Evolutionary conservation across 805 yeast species (phyloP), one percentile per base, ranked within the genome.

Genomic region (Nakazawaea ambrosiae): DNA sequence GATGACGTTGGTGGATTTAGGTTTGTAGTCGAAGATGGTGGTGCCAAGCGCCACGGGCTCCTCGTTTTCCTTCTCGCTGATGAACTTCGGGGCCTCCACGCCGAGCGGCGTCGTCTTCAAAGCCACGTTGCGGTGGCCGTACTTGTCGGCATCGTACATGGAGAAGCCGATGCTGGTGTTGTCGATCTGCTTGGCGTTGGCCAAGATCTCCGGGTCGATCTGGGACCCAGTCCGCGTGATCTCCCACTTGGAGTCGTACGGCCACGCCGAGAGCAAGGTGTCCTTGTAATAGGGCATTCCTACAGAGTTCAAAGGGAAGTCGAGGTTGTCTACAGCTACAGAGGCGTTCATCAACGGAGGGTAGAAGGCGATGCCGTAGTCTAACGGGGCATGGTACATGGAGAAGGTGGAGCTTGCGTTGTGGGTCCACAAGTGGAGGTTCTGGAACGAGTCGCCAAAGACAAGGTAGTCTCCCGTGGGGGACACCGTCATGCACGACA

Each of bases 261-360:
- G 82, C 87, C 89, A 90, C 11, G 85, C 80, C 0, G 96, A 87
- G 7, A 89, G 63, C 14, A 92, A 66, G 38, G 71, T 71, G 29
- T 81, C 84, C 39, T 76, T 76, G 55, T 87, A 92, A 49, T 79
- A 86, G 0, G 98, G 97, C 73, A 92, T 62, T 8, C 96, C 97
- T 2, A 92, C 65, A 1, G 75, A 53, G 33, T 78, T 80, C 40
- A 90, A 65, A 0, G 96, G 88, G 11, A 66, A 60, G 3, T 54
- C 45, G 6, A 60, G 57, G 27, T 67, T 66, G 43, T 81, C 78
- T 4, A 68, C 54, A 2, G 47, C 33, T 29, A 51, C 42, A 2
- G 41, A 46, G 2, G 58, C 53, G 17, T 42, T 48, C 39, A 41
- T 50, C 41, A 40, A 42, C 31, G 14, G 49, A 32, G 36, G 61